Conservation (phyloP, 2,329 filamentous ascomycete genomes). For the Trichoderma sp. region DNA sequence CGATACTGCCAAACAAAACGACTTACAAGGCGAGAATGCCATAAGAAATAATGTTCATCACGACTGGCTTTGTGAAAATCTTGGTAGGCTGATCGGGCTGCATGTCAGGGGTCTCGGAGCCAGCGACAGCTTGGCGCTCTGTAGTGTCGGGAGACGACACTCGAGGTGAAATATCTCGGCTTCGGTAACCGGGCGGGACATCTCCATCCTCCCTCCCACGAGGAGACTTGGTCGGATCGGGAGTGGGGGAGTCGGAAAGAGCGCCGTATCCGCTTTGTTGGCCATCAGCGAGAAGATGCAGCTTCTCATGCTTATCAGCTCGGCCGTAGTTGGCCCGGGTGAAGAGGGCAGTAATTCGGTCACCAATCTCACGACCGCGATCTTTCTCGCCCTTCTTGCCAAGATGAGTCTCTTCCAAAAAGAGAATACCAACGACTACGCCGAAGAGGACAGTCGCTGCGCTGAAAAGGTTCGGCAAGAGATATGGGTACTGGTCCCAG, state of each 20-base stretch:
- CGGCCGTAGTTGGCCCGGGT: slow-evolving; percentile 35
- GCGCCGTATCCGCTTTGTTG: slow-evolving; percentile 63
- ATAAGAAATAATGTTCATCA: slow-evolving; percentile 85
- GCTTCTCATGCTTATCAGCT: slow-evolving; percentile 52
- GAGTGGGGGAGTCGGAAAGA: neutral
- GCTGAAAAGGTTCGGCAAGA: slow-evolving; percentile 90
- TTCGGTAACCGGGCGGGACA: slow-evolving; percentile 62
- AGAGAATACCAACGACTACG: slow-evolving; percentile 75
- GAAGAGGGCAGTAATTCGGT: slow-evolving; percentile 59
- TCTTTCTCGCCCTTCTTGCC: slow-evolving; percentile 76
- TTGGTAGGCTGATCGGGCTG: slow-evolving; percentile 34
- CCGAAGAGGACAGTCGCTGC: slow-evolving; percentile 73
- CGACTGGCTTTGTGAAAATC: slow-evolving; percentile 80
- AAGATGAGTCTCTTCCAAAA: slow-evolving; percentile 90
- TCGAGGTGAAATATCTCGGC: slow-evolving; percentile 54
- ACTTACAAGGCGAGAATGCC: slow-evolving; percentile 91
- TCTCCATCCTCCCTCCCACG: slow-evolving; percentile 43
- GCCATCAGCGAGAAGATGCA: slow-evolving; percentile 62
- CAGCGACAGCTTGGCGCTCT: slow-evolving; percentile 16
- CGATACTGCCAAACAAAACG: neutral
- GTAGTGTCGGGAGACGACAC: slow-evolving; percentile 36
- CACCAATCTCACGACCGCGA: slow-evolving; percentile 71
- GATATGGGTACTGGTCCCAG: slow-evolving; percentile 84
- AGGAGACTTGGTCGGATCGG: neutral
- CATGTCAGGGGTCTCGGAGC: neutral